phyloP scores from a whole-genome alignment of 2,329 filamentous ascomycete species.

The Colletotrichum acutatum region DNA sequence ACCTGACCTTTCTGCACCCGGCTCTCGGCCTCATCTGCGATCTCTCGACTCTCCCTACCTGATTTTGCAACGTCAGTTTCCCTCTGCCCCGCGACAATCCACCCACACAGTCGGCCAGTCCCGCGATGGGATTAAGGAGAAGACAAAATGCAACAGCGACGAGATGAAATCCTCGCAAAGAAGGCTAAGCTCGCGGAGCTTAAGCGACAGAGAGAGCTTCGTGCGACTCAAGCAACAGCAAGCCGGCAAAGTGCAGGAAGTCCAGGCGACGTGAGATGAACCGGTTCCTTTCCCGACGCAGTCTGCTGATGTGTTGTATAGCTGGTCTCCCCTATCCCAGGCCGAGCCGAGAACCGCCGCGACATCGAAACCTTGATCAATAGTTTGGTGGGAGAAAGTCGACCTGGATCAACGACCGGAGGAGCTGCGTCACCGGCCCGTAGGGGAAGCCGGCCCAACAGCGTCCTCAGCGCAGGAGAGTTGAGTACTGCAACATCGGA shows the following conservation, averaged over 20 bases:
- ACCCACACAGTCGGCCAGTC: conserved; percentile 41
- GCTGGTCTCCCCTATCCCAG: conserved; percentile 75
- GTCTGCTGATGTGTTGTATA: conserved; percentile 22
- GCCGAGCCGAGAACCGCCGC: conserved; percentile 74
- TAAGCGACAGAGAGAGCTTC: conserved; percentile 88
- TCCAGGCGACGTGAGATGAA: conserved; percentile 74
- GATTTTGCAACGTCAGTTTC: neutral
- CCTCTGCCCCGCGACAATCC: conserved; percentile 9
- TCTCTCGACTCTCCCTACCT: neutral
- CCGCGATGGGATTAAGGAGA: conserved; percentile 60
- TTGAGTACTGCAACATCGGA: conserved; percentile 81
- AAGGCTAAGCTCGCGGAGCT: conserved; percentile 97
- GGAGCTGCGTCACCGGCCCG: conserved; percentile 73
- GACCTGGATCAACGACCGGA: conserved; percentile 74
- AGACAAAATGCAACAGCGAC: conserved; percentile 77
- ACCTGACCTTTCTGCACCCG: neutral
- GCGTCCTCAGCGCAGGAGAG: conserved; percentile 84
- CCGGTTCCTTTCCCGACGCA: conserved; percentile 15
- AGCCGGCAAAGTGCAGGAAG: conserved; percentile 76
- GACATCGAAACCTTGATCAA: conserved; percentile 90
- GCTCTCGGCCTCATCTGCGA: neutral
- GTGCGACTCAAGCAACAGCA: conserved; percentile 79
- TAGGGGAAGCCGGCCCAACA: conserved; percentile 83
- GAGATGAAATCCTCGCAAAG: conserved; percentile 96
- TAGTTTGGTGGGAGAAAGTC: conserved; percentile 82